Conservation (phyloP, 352 stramenopile species). For the Plasmopara viticola region DNA sequence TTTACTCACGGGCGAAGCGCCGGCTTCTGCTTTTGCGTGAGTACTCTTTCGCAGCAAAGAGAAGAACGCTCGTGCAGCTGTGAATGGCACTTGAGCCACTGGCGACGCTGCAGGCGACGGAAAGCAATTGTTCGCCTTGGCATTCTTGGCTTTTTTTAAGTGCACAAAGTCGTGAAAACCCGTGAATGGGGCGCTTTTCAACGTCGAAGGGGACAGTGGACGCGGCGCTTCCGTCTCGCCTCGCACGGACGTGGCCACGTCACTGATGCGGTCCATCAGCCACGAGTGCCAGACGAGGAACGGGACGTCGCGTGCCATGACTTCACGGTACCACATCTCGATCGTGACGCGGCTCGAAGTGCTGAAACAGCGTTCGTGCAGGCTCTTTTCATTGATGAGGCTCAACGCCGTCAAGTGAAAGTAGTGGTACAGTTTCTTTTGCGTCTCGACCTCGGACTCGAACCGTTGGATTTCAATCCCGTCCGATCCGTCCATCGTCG, state of each 20-base stretch:
- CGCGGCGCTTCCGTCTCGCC: constrained; percentile 19
- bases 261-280: constrained; percentile 78
- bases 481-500: constrained; percentile 25
- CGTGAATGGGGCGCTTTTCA: constrained; percentile 8
- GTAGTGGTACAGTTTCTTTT: constrained; percentile 83
- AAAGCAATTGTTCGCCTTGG: constrained; percentile 11
- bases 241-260: constrained; percentile 45
- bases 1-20: constrained; percentile 12
- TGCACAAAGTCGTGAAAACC: constrained; percentile 23
- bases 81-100: constrained; percentile 45
- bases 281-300: constrained; percentile 79
- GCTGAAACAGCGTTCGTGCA: constrained; percentile 71
- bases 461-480: constrained; percentile 32
- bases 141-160: constrained; percentile 14
- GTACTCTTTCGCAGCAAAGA: constrained; percentile 45
- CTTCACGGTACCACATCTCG: constrained; percentile 79
- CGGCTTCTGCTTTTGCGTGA: constrained; percentile 7
- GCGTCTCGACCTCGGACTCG: constrained; percentile 57
- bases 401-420: constrained; percentile 82
- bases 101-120: constrained; percentile 23
- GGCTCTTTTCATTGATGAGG: constrained; percentile 83
- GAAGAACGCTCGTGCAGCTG: constrained; percentile 64
- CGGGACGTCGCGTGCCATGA: constrained; percentile 55
- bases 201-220: constrained; percentile 5
- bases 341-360: constrained; percentile 80